Evolutionary conservation across 768 basidiomycete species (phyloP).

Genomic region (Lactarius psammicola): DNA sequence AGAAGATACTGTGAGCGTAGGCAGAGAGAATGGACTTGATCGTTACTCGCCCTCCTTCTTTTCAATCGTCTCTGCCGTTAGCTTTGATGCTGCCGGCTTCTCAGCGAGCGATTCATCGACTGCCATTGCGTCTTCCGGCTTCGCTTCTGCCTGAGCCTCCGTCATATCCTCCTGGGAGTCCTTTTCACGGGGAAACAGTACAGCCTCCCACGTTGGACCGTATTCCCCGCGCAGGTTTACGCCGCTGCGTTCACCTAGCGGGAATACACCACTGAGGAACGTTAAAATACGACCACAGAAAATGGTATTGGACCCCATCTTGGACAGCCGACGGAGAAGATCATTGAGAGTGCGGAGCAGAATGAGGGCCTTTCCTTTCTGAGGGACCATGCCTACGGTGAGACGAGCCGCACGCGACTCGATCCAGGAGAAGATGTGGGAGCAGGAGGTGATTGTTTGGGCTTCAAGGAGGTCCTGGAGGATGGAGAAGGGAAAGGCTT

Average conservation of each 20-base stretch:
- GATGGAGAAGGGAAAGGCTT: conserved; percentile 65
- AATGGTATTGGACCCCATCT: conserved; percentile 78
- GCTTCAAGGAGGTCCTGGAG: conserved; percentile 83
- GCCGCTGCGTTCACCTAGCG: conserved; percentile 84
- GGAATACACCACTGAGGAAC: conserved; percentile 83
- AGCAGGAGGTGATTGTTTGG: conserved; percentile 82
- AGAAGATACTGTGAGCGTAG: conserved; percentile 17
- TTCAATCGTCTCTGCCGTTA: conserved; percentile 41
- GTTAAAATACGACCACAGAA: conserved; percentile 89
- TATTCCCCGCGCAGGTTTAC: conserved; percentile 91
- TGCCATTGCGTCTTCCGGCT: conserved; percentile 55
- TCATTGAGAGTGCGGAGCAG: conserved; percentile 86
- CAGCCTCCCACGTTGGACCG: conserved; percentile 74
- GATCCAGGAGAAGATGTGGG: conserved; percentile 86
- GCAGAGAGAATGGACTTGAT: not conserved
- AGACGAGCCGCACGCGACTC: conserved; percentile 67
- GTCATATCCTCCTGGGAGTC: conserved; percentile 33
- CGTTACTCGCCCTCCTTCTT: conserved; percentile 58
- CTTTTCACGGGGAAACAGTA: conserved; percentile 42
- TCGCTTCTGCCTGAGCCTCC: conserved; percentile 34
- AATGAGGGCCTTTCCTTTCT: conserved; percentile 85
- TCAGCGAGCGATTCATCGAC: conserved; percentile 47
- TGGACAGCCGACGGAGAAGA: conserved; percentile 80
- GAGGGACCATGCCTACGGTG: conserved; percentile 75
- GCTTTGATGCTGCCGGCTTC: conserved; percentile 24